phyloP scores from a whole-genome alignment of 495 filamentous ascomycete genomes.

The Penicillium canariense region DNA sequence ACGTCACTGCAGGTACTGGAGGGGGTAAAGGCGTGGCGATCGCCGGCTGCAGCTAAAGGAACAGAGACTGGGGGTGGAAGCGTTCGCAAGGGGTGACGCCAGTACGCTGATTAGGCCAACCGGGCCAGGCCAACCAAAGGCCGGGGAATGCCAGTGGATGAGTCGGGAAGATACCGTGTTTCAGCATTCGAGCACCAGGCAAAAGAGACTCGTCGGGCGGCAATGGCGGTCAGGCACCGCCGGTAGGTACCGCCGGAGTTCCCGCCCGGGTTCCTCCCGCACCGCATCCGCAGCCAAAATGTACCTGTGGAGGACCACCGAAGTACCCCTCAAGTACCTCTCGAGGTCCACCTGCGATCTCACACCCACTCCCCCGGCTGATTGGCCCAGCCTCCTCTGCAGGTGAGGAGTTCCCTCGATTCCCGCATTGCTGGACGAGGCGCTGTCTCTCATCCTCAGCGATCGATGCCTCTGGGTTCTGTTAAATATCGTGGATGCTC shows the following conservation, averaged over 20 bases:
- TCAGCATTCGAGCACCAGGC: not conserved
- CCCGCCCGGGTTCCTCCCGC: not conserved
- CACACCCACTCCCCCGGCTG: slow-evolving; percentile 15
- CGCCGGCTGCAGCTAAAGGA: not conserved
- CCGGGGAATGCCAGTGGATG: slow-evolving; percentile 1
- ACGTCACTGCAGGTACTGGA: slow-evolving; percentile 14
- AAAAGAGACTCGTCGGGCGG: slow-evolving; percentile 1
- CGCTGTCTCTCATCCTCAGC: slow-evolving; percentile 7
- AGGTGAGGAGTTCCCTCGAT: slow-evolving; percentile 26
- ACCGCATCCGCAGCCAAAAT: not conserved
- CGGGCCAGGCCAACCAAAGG: too few relatives aligned
- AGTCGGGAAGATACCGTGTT: slow-evolving; percentile 1
- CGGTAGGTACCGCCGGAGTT: not conserved
- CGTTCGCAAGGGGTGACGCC: slow-evolving; percentile 1
- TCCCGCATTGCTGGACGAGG: slow-evolving; percentile 22
- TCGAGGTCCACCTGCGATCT: not conserved
- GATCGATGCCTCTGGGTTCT: slow-evolving; percentile 4
- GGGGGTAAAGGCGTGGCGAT: not conserved
- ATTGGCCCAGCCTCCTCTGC: slow-evolving; percentile 32
- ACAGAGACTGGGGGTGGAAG: not conserved
- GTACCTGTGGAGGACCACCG: slow-evolving; percentile 3
- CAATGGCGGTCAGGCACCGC: slow-evolving; percentile 22
- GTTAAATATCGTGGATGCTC: slow-evolving; percentile 10
- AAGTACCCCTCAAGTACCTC: slow-evolving; percentile 7
- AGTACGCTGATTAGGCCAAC: not conserved